Evolutionary conservation across 1,139 yeast species (phyloP).

Genomic region (Debaryomyces coudertii): DNA sequence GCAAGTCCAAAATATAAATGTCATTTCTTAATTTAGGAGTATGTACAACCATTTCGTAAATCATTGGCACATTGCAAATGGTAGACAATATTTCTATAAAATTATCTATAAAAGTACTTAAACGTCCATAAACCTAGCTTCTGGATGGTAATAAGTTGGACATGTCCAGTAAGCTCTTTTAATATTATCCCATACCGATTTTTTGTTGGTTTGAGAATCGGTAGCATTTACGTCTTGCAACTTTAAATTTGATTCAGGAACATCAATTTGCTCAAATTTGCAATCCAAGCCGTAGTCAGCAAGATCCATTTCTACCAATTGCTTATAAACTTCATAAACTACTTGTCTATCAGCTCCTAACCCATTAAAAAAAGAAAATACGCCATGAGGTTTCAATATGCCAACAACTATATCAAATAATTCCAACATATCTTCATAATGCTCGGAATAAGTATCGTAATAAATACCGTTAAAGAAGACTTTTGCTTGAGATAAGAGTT

Average conservation of each 20-base stretch:
- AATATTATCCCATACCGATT: constrained; percentile 67
- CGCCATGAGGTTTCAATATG: constrained; percentile 74
- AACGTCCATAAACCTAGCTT: constrained; percentile 48
- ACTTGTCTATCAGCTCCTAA: constrained; percentile 93
- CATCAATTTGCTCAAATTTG: constrained; percentile 49
- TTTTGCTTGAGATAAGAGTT: constrained; percentile 61
- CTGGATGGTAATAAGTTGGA: constrained; percentile 68
- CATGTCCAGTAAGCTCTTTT: constrained; percentile 77
- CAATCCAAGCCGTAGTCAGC: constrained; percentile 75
- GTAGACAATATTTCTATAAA: neutral
- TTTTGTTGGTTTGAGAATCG: neutral
- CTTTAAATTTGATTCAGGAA: constrained; percentile 39
- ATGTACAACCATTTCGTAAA: no score
- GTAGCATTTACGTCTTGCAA: constrained; percentile 29
- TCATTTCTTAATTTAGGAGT: no score
- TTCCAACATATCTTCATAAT: constrained; percentile 80
- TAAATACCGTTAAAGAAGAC: constrained; percentile 87
- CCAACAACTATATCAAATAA: constrained; percentile 84
- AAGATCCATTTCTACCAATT: constrained; percentile 79
- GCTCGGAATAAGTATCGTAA: constrained; percentile 93
- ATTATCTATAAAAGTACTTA: constrained; percentile 2
- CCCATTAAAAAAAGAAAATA: constrained; percentile 90
- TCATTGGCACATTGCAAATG: neutral
- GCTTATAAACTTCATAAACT: constrained; percentile 85
- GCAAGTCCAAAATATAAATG: no score